phyloP scores from a whole-genome alignment of 192 early-diverging fungal species.

The Linnemannia schmuckeri region DNA sequence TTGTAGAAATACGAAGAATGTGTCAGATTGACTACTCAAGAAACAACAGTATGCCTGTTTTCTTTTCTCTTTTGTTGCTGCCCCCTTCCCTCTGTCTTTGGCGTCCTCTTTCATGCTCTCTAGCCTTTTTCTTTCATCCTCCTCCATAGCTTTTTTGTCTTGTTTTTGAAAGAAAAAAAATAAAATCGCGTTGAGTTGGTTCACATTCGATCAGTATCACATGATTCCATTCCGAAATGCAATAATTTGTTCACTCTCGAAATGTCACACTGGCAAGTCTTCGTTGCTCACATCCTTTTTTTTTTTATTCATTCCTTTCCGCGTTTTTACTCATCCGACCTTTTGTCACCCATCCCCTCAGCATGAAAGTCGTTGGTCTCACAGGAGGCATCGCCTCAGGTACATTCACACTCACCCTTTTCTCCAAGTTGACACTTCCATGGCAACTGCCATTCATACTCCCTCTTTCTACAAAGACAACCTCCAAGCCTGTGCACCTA shows the following conservation, averaged over 20 bases:
- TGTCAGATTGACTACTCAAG: not conserved
- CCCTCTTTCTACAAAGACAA: not conserved
- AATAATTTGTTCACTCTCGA: no score
- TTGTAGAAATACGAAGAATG: not conserved
- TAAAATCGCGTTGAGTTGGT: no score
- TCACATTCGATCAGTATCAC: no score
- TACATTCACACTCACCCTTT: not conserved
- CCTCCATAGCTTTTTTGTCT: no score
- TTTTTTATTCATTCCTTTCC: not conserved
- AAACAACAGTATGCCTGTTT: not conserved
- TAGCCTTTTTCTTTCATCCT: no score
- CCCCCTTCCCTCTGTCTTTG: not conserved
- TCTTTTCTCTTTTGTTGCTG: not conserved
- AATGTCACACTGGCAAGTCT: not conserved
- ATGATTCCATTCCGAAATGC: no score
- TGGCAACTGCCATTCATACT: no score
- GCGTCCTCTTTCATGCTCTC: not conserved
- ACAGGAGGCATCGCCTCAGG: slow-evolving; percentile 96
- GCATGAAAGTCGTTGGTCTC: slow-evolving; percentile 92
- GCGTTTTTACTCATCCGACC: not conserved
- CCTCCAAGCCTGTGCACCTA: not conserved
- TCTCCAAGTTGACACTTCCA: no score
- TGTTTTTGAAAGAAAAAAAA: no score
- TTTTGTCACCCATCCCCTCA: not conserved
- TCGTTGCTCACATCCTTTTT: not conserved